A percentile compares a stretch with the other conserved stretches of the same genome.
These are phyloP conservation scores for Hydnomerulius pinastri DNA, from an alignment of 768 basidiomycete species.

Conservation along the genomic window DNA sequence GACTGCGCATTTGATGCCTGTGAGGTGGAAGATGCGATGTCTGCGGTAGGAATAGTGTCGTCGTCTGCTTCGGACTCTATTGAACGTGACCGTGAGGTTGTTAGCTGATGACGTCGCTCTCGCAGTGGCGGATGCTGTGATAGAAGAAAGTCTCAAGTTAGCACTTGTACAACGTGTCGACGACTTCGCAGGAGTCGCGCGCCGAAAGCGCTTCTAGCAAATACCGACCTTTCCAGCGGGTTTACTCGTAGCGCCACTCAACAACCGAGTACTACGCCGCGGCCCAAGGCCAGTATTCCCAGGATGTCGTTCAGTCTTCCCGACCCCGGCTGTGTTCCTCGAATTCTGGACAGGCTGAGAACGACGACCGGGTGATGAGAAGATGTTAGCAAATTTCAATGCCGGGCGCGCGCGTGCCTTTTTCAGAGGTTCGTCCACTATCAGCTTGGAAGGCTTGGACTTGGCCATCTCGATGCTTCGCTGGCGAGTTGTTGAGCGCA, in stretches of 20 bases:
- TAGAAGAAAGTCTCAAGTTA: slow-evolving; percentile 22
- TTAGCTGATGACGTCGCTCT: slow-evolving; percentile 60
- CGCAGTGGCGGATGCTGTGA: slow-evolving; percentile 40
- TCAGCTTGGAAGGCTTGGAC: slow-evolving; percentile 60
- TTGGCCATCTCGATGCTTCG: slow-evolving; percentile 50
- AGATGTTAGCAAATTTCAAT: slow-evolving; percentile 83
- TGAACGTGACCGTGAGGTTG: slow-evolving; percentile 59
- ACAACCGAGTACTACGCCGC: slow-evolving; percentile 74
- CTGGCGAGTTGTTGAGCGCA: slow-evolving; percentile 64
- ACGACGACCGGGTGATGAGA: slow-evolving; percentile 84
- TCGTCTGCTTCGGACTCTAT: slow-evolving; percentile 76
- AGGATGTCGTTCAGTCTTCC: slow-evolving; percentile 53
- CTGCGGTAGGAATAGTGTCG: slow-evolving; percentile 47
- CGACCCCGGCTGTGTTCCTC: slow-evolving; percentile 51
- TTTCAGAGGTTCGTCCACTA: slow-evolving; percentile 73
- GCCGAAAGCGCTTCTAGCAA: not conserved
- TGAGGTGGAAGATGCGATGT: slow-evolving; percentile 61
- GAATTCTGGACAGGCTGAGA: slow-evolving; percentile 72
- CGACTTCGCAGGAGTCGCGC: not conserved
- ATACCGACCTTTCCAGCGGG: slow-evolving; percentile 55
- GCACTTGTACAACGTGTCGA: slow-evolving; percentile 1
- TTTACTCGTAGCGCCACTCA: slow-evolving; percentile 58
- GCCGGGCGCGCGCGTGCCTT: slow-evolving; percentile 91
- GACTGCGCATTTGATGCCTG: slow-evolving; percentile 59
- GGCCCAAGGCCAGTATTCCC: slow-evolving; percentile 47